phyloP scores from a whole-genome alignment of 2,329 filamentous ascomycete genomes.

The Pseudofabraea citricarpa region DNA sequence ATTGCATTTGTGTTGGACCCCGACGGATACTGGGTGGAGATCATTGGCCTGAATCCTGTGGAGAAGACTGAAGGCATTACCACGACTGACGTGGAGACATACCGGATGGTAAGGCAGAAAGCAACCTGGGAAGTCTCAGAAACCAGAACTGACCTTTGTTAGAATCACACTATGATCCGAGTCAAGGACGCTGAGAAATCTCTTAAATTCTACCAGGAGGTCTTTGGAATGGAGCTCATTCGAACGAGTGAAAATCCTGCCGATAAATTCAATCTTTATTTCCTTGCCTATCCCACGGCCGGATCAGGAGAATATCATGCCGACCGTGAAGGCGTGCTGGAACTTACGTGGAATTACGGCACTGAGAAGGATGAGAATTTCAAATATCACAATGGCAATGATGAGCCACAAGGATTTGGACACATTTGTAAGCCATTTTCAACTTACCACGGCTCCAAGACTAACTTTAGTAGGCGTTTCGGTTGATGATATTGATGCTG shows the following conservation, averaged over 20 bases:
- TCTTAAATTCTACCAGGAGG: slow-evolving; percentile 76
- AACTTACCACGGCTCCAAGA: slow-evolving; percentile 5
- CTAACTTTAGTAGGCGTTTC: slow-evolving; percentile 52
- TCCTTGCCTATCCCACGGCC: slow-evolving; percentile 73
- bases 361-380: slow-evolving; percentile 84
- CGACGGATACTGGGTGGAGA: slow-evolving; percentile 80
- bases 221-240: slow-evolving; percentile 82
- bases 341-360: slow-evolving; percentile 80
- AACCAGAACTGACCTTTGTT: slow-evolving; percentile 5
- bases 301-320: slow-evolving; percentile 49
- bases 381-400: slow-evolving; percentile 89
- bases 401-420: slow-evolving; percentile 87
- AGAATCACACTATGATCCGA: slow-evolving; percentile 93
- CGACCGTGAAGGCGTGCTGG: slow-evolving; percentile 76
- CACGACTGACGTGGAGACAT: slow-evolving; percentile 68
- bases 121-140: no score
- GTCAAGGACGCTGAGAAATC: slow-evolving; percentile 77
- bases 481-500: slow-evolving; percentile 84
- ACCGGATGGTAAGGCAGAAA: slow-evolving; percentile 54
- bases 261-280: slow-evolving; percentile 84
- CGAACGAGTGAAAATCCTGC: slow-evolving; percentile 66
- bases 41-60: slow-evolving; percentile 67
- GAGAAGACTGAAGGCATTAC: slow-evolving; percentile 69
- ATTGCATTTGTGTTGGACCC: slow-evolving; percentile 91
- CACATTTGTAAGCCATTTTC: slow-evolving; percentile 67